These are phyloP conservation scores for Pseudocercospora eumusae DNA, from an alignment of 2,329 filamentous ascomycete species.

Conservation along the genomic window DNA sequence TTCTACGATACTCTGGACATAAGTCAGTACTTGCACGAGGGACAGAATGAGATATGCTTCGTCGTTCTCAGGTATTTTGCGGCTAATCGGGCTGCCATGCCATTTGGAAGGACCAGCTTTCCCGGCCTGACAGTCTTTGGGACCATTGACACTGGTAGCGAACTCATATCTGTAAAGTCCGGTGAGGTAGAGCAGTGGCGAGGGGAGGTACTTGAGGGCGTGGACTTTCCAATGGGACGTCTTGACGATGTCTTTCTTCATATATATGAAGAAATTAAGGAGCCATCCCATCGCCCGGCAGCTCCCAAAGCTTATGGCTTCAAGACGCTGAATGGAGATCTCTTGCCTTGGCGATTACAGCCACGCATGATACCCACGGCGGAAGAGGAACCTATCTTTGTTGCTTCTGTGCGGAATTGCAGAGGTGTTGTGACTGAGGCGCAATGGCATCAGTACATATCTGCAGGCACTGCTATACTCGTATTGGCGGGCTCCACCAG, in stretches of 20 bases:
- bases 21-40: constrained; percentile 30
- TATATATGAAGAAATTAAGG: constrained; percentile 35
- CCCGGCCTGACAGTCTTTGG: constrained; percentile 38
- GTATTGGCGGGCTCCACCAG: neutral
- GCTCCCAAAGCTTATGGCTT: constrained; percentile 37
- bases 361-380: constrained; percentile 44
- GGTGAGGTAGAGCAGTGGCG: constrained; percentile 28
- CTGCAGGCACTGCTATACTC: neutral
- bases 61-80: constrained; percentile 38
- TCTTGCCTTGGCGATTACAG: constrained; percentile 44
- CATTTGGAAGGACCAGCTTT: constrained; percentile 37
- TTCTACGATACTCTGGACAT: constrained; percentile 42
- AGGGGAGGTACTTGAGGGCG: constrained; percentile 32
- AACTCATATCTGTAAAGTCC: constrained; percentile 12
- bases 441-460: neutral
- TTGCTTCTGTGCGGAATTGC: neutral
- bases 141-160: constrained; percentile 15
- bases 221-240: constrained; percentile 35
- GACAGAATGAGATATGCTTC: constrained; percentile 36
- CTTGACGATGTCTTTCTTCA: constrained; percentile 46
- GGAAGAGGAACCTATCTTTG: constrained; percentile 29
- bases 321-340: constrained; percentile 44
- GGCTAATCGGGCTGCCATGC: constrained; percentile 35
- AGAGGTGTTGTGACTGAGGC: neutral
- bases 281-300: neutral